phyloP scores from a whole-genome alignment of 2,329 filamentous ascomycete genomes.

The Pseudopyricularia cyperi region DNA sequence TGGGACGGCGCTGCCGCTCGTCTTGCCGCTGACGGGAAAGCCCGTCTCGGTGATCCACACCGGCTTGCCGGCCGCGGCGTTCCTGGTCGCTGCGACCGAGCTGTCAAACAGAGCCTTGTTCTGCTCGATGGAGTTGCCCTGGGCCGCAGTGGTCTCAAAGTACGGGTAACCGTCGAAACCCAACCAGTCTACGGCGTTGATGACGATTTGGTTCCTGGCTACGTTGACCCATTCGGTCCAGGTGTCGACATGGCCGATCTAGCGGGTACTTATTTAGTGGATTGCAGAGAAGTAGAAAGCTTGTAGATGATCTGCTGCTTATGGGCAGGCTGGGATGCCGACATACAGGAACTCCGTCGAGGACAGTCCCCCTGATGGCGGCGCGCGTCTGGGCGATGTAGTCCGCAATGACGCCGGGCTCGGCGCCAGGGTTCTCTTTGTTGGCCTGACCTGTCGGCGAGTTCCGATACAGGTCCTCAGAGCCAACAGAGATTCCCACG shows the following conservation, averaged over 20 bases:
- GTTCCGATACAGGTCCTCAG: conserved; percentile 74
- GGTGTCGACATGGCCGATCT: conserved; percentile 56
- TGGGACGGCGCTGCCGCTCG: conserved; percentile 48
- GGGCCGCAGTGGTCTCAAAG: conserved; percentile 54
- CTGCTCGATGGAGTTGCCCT: conserved; percentile 47
- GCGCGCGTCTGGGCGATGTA: conserved; percentile 60
- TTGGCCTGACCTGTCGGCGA: conserved; percentile 56
- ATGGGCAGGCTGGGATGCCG: not conserved
- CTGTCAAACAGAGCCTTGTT: conserved; percentile 55
- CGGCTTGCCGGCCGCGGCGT: conserved; percentile 49
- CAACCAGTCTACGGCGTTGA: conserved; percentile 61
- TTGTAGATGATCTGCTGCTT: not conserved
- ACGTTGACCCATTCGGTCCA: not conserved
- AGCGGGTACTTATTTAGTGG: not conserved
- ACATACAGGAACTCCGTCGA: conserved; percentile 31
- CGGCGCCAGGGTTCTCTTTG: conserved; percentile 47
- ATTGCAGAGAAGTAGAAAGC: not conserved
- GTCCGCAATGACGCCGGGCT: conserved; percentile 46
- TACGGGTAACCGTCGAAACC: conserved; percentile 74
- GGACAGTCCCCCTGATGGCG: conserved; percentile 47
- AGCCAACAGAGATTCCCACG: conserved; percentile 74
- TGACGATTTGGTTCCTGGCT: conserved; percentile 35
- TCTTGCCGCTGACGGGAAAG: conserved; percentile 63
- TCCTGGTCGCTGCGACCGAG: conserved; percentile 47
- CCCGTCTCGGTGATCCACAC: conserved; percentile 86